Evolutionary conservation across 2,329 filamentous ascomycete species (phyloP).

Genomic region (Graphilbum fragrans): DNA sequence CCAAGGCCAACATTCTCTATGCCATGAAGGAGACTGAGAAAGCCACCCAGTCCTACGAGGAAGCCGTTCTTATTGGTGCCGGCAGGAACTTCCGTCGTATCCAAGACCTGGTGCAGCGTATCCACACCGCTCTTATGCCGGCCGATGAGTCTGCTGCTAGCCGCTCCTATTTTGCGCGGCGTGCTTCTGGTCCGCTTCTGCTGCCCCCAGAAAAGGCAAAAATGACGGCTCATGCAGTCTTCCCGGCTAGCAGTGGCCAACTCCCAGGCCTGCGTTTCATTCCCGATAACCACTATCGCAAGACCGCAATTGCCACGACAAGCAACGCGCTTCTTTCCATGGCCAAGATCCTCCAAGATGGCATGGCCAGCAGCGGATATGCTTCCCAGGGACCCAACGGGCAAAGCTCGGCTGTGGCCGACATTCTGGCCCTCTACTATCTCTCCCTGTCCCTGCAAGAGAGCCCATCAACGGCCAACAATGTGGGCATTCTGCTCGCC

Average conservation of each 20-base stretch:
- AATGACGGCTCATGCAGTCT: constrained; percentile 72
- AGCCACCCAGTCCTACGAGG: constrained; percentile 84
- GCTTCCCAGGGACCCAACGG: constrained; percentile 37
- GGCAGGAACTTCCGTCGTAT: constrained; percentile 61
- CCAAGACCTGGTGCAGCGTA: constrained; percentile 63
- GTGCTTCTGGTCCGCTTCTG: constrained; percentile 52
- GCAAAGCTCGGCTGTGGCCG: constrained; percentile 66
- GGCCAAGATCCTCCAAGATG: constrained; percentile 96
- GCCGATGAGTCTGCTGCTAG: constrained; percentile 15
- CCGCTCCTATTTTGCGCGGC: constrained; percentile 6
- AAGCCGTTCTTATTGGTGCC: constrained; percentile 80
- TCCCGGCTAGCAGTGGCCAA: constrained; percentile 56
- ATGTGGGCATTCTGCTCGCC: constrained; percentile 92
- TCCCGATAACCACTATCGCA: constrained; percentile 56
- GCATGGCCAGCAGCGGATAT: constrained; percentile 63
- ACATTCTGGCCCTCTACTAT: constrained; percentile 92
- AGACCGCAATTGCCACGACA: constrained; percentile 78
- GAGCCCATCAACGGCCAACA: constrained; percentile 95
- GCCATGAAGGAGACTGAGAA: constrained; percentile 68
- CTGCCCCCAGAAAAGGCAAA: constrained; percentile 75
- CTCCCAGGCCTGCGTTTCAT: constrained; percentile 71
- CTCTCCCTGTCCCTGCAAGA: constrained; percentile 87
- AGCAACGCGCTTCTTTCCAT: constrained; percentile 91
- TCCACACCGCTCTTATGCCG: constrained; percentile 57
- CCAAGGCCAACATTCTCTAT: constrained; percentile 98